Conservation (phyloP, 345 rosid genomes). For the Salix exigua region DNA sequence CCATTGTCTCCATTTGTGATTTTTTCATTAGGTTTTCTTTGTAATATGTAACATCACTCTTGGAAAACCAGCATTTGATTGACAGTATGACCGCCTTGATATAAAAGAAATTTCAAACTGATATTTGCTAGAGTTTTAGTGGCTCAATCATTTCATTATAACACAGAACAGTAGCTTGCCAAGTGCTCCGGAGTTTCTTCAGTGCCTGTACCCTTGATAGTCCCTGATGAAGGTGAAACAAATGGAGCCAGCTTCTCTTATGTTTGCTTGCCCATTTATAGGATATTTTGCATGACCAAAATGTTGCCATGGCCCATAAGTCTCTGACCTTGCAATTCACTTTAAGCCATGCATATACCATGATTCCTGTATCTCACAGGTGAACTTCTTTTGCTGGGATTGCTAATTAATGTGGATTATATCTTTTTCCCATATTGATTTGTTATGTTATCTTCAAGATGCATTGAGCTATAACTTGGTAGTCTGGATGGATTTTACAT, state of each 20-base stretch:
- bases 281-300: background rate
- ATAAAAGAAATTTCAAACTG: background rate
- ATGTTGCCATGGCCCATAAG: background rate
- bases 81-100: background rate
- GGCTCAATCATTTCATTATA: background rate
- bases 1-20: background rate
- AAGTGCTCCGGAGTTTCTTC: background rate
- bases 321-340: background rate
- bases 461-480: background rate
- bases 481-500: background rate
- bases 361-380: background rate
- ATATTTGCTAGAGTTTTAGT: background rate
- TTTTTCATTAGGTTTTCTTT: background rate
- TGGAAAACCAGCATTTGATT: background rate
- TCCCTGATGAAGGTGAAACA: background rate
- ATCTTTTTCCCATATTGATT: background rate
- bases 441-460: background rate
- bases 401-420: background rate
- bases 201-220: background rate
- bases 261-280: background rate
- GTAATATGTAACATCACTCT: background rate
- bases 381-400: background rate
- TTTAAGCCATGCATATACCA: background rate
- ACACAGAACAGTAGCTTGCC: background rate
- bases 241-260: background rate